phyloP scores from a whole-genome alignment of 768 basidiomycete species.

The Tulasnella sp. region DNA sequence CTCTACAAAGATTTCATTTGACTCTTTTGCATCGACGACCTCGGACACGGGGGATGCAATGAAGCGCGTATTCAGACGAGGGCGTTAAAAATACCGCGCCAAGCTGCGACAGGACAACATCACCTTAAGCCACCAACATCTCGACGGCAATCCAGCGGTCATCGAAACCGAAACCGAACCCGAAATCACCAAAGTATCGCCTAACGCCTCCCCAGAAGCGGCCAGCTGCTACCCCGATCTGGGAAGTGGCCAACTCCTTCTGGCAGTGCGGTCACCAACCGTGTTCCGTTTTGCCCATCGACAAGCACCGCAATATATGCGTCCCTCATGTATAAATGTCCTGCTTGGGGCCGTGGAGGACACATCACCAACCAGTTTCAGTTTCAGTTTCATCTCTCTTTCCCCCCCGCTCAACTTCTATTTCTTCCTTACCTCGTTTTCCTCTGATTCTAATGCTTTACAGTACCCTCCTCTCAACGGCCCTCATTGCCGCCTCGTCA shows the following conservation, averaged over 20 bases:
- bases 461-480: background rate
- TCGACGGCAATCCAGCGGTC: background rate
- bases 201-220: background rate
- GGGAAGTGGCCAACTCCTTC: constrained; percentile 44
- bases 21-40: background rate
- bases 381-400: background rate
- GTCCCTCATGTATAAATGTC: too few relatives aligned
- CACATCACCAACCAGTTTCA: too few relatives aligned
- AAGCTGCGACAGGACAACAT: background rate
- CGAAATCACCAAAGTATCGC: background rate
- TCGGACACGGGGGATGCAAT: background rate
- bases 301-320: too few relatives aligned
- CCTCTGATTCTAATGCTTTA: background rate
- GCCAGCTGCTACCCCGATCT: background rate
- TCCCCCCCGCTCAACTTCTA: too few relatives aligned
- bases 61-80: background rate
- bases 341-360: too few relatives aligned
- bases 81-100: background rate
- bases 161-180: background rate
- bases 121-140: background rate
- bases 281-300: too few relatives aligned
- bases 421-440: background rate
- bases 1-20: background rate
- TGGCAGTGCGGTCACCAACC: background rate
- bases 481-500: background rate